Conservation (phyloP, 2,329 filamentous ascomycete species). For the Polychaeton citri region DNA sequence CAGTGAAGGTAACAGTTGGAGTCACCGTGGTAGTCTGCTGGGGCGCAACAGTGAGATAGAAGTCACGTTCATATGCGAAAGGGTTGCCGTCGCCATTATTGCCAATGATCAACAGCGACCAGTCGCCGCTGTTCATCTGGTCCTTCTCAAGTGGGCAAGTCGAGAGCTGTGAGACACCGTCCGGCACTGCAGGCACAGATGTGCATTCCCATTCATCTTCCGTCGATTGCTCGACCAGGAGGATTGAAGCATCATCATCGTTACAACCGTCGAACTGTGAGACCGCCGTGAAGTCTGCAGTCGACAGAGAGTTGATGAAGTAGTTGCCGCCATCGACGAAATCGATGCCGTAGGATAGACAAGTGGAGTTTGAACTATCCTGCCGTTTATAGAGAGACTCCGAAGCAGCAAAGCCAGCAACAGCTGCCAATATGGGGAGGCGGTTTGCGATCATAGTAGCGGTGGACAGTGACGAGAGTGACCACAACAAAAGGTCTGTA, state of each 20-base stretch:
- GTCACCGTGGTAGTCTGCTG: conserved; percentile 8
- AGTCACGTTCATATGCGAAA: conserved; percentile 8
- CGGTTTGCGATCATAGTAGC: no score
- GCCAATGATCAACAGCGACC: conserved; percentile 6
- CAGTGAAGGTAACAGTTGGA: conserved; percentile 7
- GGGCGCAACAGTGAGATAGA: conserved; percentile 5
- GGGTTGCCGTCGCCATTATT: conserved; percentile 10
- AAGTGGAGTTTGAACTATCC: conserved; percentile 4
- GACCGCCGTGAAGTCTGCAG: conserved; percentile 8
- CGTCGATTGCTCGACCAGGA: conserved; percentile 6
- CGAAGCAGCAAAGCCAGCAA: background rate
- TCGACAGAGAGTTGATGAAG: conserved; percentile 10
- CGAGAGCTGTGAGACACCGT: conserved; percentile 5
- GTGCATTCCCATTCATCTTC: conserved; percentile 7
- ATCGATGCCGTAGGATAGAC: conserved; percentile 10
- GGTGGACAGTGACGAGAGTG: no score
- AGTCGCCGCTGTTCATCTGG: conserved; percentile 9
- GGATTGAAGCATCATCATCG: conserved; percentile 5
- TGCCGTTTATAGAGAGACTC: conserved; percentile 1
- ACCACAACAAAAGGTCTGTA: background rate
- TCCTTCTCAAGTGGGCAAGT: conserved; percentile 9
- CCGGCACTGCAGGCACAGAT: conserved; percentile 2
- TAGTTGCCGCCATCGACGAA: conserved; percentile 10
- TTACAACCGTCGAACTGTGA: conserved; percentile 10
- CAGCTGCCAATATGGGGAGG: background rate